phyloP scores from a whole-genome alignment of 2,329 filamentous ascomycete genomes.

The Fusarium fracticaudum region DNA sequence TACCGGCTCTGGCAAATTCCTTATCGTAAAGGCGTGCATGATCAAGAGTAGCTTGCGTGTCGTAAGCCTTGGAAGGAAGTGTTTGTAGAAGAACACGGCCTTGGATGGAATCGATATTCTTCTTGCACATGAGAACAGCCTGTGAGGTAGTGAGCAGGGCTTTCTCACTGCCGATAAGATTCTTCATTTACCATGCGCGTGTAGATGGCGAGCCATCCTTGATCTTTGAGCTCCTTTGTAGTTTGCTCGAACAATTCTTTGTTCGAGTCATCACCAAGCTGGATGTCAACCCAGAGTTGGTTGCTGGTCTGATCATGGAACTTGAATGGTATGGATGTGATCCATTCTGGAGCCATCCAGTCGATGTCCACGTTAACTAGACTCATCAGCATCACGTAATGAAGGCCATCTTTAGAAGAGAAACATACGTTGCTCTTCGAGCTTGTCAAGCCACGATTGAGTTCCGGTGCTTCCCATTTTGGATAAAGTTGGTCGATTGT shows the following conservation, averaged over 20 bases:
- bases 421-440: constrained; percentile 52
- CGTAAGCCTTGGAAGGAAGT: constrained; percentile 57
- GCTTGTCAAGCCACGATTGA: constrained; percentile 55
- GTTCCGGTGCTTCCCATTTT: constrained; percentile 46
- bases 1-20: constrained; percentile 57
- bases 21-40: constrained; percentile 58
- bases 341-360: constrained; percentile 61
- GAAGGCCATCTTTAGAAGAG: rapidly evolving
- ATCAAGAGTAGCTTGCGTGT: constrained; percentile 54
- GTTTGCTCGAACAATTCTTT: constrained; percentile 53
- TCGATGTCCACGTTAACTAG: constrained; percentile 62
- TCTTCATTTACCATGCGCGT: constrained; percentile 51
- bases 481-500: no score
- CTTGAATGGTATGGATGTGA: constrained; percentile 55
- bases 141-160: constrained; percentile 11
- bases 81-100: constrained; percentile 61
- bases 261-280: constrained; percentile 56
- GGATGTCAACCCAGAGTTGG: constrained; percentile 58
- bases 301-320: constrained; percentile 62
- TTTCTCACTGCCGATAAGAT: rapidly evolving
- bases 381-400: not conserved
- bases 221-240: constrained; percentile 54
- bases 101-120: constrained; percentile 56
- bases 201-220: constrained; percentile 59
- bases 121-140: constrained; percentile 58